Evolutionary conservation across 2,329 filamentous ascomycete species (phyloP).

Genomic region (Talaromyces pinophilus): DNA sequence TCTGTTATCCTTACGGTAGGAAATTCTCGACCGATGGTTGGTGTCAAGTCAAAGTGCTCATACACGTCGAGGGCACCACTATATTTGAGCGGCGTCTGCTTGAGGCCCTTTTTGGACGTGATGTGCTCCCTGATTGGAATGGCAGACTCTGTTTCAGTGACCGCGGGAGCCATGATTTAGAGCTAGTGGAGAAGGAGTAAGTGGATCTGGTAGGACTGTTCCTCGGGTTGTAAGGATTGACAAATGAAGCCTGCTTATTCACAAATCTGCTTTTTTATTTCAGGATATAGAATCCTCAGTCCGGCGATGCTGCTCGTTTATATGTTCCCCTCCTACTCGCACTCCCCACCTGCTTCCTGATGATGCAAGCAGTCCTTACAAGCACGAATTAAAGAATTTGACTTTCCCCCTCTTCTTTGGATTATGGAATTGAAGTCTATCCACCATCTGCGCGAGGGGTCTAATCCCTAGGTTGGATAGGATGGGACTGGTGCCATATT

Average conservation of each 20-base stretch:
- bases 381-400: neutral
- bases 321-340: neutral
- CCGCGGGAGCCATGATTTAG: neutral
- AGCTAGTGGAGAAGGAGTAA: neutral
- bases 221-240: neutral
- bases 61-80: slow-evolving; percentile 47
- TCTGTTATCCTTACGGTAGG: slow-evolving; percentile 50
- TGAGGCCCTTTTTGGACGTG: neutral
- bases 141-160: neutral
- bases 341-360: neutral
- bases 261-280: no score
- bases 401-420: neutral
- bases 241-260: no score
- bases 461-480: neutral
- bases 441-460: neutral
- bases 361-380: neutral
- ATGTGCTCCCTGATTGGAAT: neutral
- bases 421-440: neutral
- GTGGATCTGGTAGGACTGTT: no score
- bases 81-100: slow-evolving; percentile 37
- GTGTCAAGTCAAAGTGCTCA: slow-evolving; percentile 53
- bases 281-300: neutral
- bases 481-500: neutral
- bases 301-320: neutral
- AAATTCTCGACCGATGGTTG: slow-evolving; percentile 54